Evolutionary conservation across 371 early-diverging fungal genomes (phyloP), one percentile per base, ranked within the genome.

Genomic region (Mortierella polycephala): DNA sequence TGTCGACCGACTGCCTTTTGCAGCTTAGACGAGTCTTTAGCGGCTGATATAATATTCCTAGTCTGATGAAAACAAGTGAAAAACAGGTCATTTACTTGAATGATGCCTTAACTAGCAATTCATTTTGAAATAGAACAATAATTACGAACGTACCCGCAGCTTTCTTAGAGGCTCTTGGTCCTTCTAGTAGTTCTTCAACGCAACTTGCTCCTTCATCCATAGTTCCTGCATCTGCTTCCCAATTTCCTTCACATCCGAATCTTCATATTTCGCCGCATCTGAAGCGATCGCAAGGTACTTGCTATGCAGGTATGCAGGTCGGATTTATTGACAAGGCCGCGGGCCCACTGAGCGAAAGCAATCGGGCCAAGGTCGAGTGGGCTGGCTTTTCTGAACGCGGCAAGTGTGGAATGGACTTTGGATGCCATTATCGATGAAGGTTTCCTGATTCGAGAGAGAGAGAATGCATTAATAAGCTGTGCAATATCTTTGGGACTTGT

Each of bases 11-110:
- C 61, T 41, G 57, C 62, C 39, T 39, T 68, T 52, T 68, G 61
- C 68, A 61, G 68, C 61, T 56, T 59, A 49, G 68, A 61, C n/a
- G 68, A 56, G 50, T 68, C 68, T 49, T 68, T 68, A 9, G 68
- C 68, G 18, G 49, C 68, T 49, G 68, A 68, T 49, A 61, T 53
- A 45, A 61, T 56, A 44, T 68, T 68, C 37, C 68, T 55, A 21
- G 57, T 61, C 68, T 68, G 50, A 56, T 23, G 60, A 39, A 60
- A 60, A 44, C 54, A 61, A 49, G 23, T 1, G 57, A 47, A 57
- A 41, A 45, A 57, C 41, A 20, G 30, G 63, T 45, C 30, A 30
- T 30, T 57, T 64, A 57, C 55, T 41, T 50, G 42, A 64, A 40
- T 49, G 23, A 57, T 57, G 57, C 30, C 30, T 30, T 30, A 30